Conservation (phyloP, 305 asterid genomes). For the Solanum aculeatissimum region DNA sequence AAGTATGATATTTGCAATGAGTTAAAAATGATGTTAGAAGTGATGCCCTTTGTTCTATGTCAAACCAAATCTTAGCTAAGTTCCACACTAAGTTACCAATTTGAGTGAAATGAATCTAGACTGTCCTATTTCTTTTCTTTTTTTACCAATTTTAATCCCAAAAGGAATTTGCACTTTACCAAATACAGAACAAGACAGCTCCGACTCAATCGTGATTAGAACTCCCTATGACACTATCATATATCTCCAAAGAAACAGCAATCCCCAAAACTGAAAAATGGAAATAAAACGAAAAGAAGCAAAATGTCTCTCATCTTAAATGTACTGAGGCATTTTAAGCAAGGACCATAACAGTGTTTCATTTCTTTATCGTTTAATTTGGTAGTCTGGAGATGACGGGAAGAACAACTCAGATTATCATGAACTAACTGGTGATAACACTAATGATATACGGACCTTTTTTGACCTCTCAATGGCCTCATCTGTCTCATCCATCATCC, state of each 20-base stretch:
- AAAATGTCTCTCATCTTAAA: background rate
- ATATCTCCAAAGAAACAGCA: background rate
- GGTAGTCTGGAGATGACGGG: background rate
- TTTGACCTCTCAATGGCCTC: constrained; percentile 80
- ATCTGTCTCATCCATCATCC: constrained; percentile 95
- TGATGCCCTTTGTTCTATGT: background rate
- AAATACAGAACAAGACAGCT: background rate
- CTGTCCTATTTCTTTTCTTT: background rate
- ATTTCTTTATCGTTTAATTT: background rate
- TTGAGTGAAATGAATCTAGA: background rate
- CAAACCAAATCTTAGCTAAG: background rate
- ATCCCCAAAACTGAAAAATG: background rate
- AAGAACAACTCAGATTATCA: background rate
- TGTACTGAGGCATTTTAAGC: background rate
- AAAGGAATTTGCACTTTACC: background rate
- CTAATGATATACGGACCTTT: constrained; percentile 34
- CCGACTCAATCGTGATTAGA: background rate
- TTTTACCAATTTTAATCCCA: background rate
- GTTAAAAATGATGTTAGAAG: background rate
- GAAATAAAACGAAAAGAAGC: background rate
- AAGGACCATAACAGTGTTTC: background rate
- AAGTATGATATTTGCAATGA: background rate
- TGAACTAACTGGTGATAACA: background rate
- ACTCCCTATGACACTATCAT: background rate
- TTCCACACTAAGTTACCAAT: background rate